A percentile compares a stretch with the other conserved stretches of the same genome.
Conservation (phyloP, 768 basidiomycete genomes). For the Jaapia argillacea region DNA sequence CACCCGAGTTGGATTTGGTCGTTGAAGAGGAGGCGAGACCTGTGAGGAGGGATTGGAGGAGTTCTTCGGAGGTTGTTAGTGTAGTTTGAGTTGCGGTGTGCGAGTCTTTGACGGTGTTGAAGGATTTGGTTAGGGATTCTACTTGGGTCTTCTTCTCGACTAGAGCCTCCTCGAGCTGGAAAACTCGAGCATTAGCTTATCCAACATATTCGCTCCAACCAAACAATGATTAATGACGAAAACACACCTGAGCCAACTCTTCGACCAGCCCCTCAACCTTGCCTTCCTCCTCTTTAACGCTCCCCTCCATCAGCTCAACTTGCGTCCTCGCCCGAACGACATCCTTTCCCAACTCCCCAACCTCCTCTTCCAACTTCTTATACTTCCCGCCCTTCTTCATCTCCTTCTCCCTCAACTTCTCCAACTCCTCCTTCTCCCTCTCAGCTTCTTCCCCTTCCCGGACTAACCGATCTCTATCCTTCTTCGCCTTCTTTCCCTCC, state of each 20-base stretch:
- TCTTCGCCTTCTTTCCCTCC: slow-evolving; percentile 36
- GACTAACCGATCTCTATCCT: slow-evolving; percentile 36
- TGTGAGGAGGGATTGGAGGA: slow-evolving; percentile 91
- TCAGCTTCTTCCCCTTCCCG: slow-evolving; percentile 58
- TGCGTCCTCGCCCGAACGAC: slow-evolving; percentile 80
- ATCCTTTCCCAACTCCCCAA: slow-evolving; percentile 67
- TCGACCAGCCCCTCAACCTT: slow-evolving; percentile 40
- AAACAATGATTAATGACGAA: not conserved
- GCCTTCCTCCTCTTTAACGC: slow-evolving; percentile 71
- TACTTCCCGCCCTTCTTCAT: slow-evolving; percentile 89
- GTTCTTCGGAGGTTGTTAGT: slow-evolving; percentile 72
- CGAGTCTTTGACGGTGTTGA: slow-evolving; percentile 56
- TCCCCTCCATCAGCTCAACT: slow-evolving; percentile 67
- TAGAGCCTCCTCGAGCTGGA: slow-evolving; percentile 49
- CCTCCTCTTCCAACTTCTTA: slow-evolving; percentile 75
- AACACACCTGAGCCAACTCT: slow-evolving; percentile 52
- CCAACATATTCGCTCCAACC: not conserved
- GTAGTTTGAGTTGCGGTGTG: slow-evolving; percentile 51
- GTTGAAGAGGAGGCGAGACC: slow-evolving; percentile 60
- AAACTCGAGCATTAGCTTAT: not conserved
- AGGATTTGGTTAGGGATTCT: slow-evolving; percentile 39
- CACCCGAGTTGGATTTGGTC: slow-evolving; percentile 65
- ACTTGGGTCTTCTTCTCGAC: slow-evolving; percentile 54
- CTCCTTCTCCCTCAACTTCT: slow-evolving; percentile 75
- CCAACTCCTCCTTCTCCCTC: slow-evolving; percentile 53